Evolutionary conservation across 2,329 filamentous ascomycete species (phyloP).

Genomic region (Penicillium verrucosum): DNA sequence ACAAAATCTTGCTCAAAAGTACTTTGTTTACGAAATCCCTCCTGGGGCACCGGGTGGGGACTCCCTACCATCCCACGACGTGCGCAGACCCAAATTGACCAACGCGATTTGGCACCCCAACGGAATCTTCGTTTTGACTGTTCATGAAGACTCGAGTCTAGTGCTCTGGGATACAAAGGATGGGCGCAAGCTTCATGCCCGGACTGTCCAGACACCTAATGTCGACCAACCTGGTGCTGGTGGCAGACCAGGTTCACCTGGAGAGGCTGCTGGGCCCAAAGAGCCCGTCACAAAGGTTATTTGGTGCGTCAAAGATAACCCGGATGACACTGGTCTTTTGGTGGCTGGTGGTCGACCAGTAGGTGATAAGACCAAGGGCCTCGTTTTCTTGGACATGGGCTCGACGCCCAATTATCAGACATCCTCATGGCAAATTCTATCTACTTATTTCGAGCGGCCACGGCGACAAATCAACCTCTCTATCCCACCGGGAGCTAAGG

Average conservation of each 20-base stretch:
- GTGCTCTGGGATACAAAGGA: constrained; percentile 95
- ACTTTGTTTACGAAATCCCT: constrained; percentile 79
- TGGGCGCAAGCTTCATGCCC: constrained; percentile 75
- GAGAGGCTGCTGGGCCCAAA: constrained; percentile 58
- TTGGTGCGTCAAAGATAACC: constrained; percentile 93
- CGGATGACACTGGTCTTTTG: constrained; percentile 86
- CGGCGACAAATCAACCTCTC: constrained; percentile 69
- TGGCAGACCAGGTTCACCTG: constrained; percentile 41
- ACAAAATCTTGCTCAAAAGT: constrained; percentile 73
- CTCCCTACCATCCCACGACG: constrained; percentile 55
- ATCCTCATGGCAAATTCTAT: constrained; percentile 79
- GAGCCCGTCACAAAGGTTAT: constrained; percentile 74
- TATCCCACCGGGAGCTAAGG: constrained; percentile 72
- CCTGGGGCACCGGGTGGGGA: constrained; percentile 77
- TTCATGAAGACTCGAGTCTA: constrained; percentile 84
- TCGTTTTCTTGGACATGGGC: constrained; percentile 88
- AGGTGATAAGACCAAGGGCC: constrained; percentile 65
- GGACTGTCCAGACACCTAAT: constrained; percentile 71
- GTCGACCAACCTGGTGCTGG: constrained; percentile 64
- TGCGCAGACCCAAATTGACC: constrained; percentile 70
- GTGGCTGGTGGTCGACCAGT: constrained; percentile 75
- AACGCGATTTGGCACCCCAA: constrained; percentile 94
- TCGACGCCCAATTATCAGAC: constrained; percentile 87
- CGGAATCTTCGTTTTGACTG: constrained; percentile 81
- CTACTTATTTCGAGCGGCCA: constrained; percentile 72